Conservation (phyloP, 2,329 filamentous ascomycete species). For the Tolypocladium tundrense region DNA sequence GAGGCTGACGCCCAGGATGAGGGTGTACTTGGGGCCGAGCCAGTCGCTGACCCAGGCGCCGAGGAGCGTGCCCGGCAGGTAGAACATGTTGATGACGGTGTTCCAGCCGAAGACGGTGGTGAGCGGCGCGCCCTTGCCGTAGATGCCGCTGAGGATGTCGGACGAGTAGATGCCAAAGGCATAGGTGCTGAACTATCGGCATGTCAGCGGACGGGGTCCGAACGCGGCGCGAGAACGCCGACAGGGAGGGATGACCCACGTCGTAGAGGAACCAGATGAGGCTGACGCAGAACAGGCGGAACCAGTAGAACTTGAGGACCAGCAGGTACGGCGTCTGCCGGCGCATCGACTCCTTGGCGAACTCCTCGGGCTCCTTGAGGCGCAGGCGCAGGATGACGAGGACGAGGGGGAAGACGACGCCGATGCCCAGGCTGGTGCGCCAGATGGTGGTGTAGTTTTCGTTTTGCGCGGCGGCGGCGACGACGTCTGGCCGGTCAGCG, state of each 20-base stretch:
- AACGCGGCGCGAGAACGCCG: background rate
- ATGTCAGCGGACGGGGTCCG: background rate
- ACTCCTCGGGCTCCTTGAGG: constrained; percentile 71
- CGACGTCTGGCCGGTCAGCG: constrained; percentile 24
- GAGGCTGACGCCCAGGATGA: constrained; percentile 58
- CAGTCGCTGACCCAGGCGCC: constrained; percentile 71
- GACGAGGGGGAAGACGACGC: constrained; percentile 64
- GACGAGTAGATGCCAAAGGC: constrained; percentile 80
- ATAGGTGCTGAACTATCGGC: constrained; percentile 59
- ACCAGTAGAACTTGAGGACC: constrained; percentile 59
- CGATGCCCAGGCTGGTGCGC: constrained; percentile 71
- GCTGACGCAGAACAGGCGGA: constrained; percentile 57
- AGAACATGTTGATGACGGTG: constrained; percentile 79
- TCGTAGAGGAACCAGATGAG: constrained; percentile 82
- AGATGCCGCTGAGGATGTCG: constrained; percentile 58
- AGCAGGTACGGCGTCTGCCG: constrained; percentile 44
- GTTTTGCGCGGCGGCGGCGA: constrained; percentile 45
- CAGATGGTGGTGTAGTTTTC: constrained; percentile 64
- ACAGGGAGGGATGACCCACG: constrained; percentile 24
- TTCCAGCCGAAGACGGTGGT: constrained; percentile 83
- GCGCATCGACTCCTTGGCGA: constrained; percentile 59
- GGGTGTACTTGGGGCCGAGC: constrained; percentile 66
- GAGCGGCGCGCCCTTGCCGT: constrained; percentile 47
- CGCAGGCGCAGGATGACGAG: constrained; percentile 63
- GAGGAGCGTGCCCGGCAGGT: constrained; percentile 70